phyloP scores from a whole-genome alignment of 2,329 filamentous ascomycete genomes.

The Aureobasidium mangrovei region DNA sequence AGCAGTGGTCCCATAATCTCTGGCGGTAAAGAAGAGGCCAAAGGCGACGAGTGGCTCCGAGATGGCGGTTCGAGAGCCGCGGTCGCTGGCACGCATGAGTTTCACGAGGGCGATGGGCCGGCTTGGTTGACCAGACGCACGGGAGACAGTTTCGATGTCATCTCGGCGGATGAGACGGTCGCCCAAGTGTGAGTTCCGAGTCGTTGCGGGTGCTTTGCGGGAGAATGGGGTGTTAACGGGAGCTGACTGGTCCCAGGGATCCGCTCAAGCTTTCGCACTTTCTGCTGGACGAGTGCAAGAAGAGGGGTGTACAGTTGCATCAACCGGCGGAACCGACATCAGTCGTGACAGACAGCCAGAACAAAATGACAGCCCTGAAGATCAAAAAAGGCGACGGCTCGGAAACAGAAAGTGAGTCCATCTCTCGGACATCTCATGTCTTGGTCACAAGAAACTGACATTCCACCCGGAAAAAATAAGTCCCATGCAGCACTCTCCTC shows the following conservation, averaged over 20 bases:
- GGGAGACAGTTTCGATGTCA: conserved; percentile 51
- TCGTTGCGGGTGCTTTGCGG: too few species aligned
- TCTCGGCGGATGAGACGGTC: conserved; percentile 51
- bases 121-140: conserved; percentile 50
- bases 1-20: neutral
- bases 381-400: conserved; percentile 40
- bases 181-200: conserved; percentile 57
- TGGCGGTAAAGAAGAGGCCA: conserved; percentile 27
- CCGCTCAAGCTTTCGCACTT: conserved; percentile 58
- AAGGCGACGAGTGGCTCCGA: conserved; percentile 56
- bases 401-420: conserved; percentile 32
- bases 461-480: neutral
- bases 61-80: conserved; percentile 56
- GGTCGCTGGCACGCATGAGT: conserved; percentile 34
- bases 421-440: neutral
- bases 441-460: too few species aligned
- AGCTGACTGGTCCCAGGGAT: conserved; percentile 40
- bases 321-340: conserved; percentile 52
- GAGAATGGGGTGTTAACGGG: too few species aligned
- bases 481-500: conserved; percentile 58
- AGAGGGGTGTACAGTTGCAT: conserved; percentile 56
- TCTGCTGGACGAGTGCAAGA: conserved; percentile 49
- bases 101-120: conserved; percentile 34
- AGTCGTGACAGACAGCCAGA: conserved; percentile 43
- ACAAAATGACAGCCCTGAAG: conserved; percentile 44